Conservation (phyloP, 345 rosid genomes). For the Acer saccharum region DNA sequence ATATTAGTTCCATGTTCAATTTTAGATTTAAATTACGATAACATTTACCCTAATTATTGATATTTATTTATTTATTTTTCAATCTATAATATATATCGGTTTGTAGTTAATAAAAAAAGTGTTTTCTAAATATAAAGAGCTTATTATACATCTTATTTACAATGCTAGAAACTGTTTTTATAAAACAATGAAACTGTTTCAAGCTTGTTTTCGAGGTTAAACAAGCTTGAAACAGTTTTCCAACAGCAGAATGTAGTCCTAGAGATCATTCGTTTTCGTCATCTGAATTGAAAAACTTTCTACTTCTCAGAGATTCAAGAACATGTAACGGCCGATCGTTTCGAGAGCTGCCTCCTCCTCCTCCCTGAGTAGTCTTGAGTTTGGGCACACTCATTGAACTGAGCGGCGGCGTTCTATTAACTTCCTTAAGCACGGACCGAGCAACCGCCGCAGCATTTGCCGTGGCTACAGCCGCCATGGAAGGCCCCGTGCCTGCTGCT, state of each 20-base stretch:
- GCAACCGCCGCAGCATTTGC: conserved; percentile 40
- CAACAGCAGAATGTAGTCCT: neutral
- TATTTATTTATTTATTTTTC: too few species aligned
- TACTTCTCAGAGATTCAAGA: conserved; percentile 78
- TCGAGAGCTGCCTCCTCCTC: conserved; percentile 28
- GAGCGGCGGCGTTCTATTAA: conserved; percentile 71
- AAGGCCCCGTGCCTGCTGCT: conserved; percentile 25
- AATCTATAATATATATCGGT: too few species aligned
- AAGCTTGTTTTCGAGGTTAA: neutral
- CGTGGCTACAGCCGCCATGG: conserved; percentile 64
- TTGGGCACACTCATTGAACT: conserved; percentile 74
- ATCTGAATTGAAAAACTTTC: conserved; percentile 62
- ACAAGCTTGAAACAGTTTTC: neutral
- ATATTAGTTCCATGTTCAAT: too few species aligned
- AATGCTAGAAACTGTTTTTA: neutral
- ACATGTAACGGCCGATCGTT: conserved; percentile 55
- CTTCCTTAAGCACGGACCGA: conserved; percentile 71
- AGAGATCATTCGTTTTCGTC: conserved; percentile 50
- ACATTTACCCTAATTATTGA: too few species aligned
- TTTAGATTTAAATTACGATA: too few species aligned
- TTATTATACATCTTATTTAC: neutral
- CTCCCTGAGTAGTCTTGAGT: conserved; percentile 49
- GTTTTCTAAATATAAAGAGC: too few species aligned
- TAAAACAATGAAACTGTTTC: too few species aligned
- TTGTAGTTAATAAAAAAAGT: too few species aligned